phyloP scores from a whole-genome alignment of 2,329 filamentous ascomycete genomes.

The Fusarium globosum region DNA sequence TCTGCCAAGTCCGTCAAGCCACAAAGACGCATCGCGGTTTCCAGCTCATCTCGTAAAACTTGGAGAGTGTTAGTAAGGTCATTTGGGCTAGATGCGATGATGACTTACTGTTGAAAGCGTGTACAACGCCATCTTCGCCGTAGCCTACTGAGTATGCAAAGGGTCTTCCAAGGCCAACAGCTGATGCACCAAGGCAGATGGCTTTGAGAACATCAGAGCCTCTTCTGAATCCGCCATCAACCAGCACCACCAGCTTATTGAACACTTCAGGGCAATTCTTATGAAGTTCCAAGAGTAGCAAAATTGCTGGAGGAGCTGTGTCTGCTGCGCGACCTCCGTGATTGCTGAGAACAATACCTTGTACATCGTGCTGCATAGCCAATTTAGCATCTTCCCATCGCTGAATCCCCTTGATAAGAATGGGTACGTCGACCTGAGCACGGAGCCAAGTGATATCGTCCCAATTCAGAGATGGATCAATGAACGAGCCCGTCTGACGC shows the following conservation, averaged over 20 bases:
- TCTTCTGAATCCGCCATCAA: constrained; percentile 1
- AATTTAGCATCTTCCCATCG: constrained; percentile 69
- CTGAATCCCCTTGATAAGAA: constrained; percentile 79
- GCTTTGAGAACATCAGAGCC: constrained; percentile 1
- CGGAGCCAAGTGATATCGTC: constrained; percentile 74
- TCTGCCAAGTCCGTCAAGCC: not conserved
- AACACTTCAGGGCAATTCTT: not conserved
- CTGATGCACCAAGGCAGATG: not conserved
- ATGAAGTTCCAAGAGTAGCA: not conserved
- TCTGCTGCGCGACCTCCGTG: constrained; percentile 72
- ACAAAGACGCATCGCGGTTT: not conserved
- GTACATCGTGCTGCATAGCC: constrained; percentile 68
- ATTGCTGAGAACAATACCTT: constrained; percentile 77
- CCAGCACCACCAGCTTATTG: not conserved
- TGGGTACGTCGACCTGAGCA: constrained; percentile 56
- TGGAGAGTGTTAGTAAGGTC: not conserved
- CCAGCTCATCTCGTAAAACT: not conserved
- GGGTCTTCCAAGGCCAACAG: not conserved
- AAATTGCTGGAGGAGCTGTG: constrained; percentile 36
- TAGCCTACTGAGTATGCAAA: not conserved
- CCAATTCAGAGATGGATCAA: constrained; percentile 71
- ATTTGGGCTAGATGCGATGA: rapidly evolving
- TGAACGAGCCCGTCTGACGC: constrained; percentile 65
- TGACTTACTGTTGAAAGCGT: constrained; percentile 1
- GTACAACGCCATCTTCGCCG: not conserved